Evolutionary conservation across 805 yeast species (phyloP).

Genomic region (Ogataea degrootiae): DNA sequence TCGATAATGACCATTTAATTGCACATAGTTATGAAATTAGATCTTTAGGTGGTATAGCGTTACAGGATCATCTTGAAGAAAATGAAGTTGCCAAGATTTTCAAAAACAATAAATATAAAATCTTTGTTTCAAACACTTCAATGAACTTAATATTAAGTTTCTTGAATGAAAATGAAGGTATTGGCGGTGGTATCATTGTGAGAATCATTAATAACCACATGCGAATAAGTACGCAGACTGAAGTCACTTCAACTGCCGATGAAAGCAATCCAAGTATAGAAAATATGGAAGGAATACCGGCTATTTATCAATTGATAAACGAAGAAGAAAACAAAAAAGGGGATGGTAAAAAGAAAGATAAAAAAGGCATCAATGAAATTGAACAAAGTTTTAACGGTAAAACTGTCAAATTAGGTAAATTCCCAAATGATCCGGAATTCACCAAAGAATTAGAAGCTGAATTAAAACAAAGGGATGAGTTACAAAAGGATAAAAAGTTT

Average conservation of each 20-base stretch:
- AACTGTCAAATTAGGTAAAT: conserved; percentile 73
- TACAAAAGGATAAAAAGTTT: conserved; percentile 24
- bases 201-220: conserved; percentile 83
- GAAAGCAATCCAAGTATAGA: conserved; percentile 39
- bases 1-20: conserved; percentile 64
- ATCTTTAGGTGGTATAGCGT: conserved; percentile 65
- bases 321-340: conserved; percentile 13
- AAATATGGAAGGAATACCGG: conserved; percentile 45
- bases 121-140: conserved; percentile 77
- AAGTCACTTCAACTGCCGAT: conserved; percentile 40
- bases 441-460: conserved; percentile 81
- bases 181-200: conserved; percentile 85
- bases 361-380: conserved; percentile 20
- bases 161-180: conserved; percentile 84
- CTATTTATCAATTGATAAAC: conserved; percentile 32
- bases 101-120: conserved; percentile 64
- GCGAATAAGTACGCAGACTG: conserved; percentile 42
- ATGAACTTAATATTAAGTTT: conserved; percentile 80
- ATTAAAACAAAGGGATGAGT: conserved; percentile 71
- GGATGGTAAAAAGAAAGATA: conserved; percentile 13
- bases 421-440: conserved; percentile 84
- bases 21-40: conserved; percentile 76
- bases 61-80: conserved; percentile 77
- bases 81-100: conserved; percentile 78
- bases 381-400: conserved; percentile 62